Evolutionary conservation across 371 early-diverging fungal species (phyloP), one percentile per base, ranked within the genome.

Genomic region (Nosema muscidifuracis): DNA sequence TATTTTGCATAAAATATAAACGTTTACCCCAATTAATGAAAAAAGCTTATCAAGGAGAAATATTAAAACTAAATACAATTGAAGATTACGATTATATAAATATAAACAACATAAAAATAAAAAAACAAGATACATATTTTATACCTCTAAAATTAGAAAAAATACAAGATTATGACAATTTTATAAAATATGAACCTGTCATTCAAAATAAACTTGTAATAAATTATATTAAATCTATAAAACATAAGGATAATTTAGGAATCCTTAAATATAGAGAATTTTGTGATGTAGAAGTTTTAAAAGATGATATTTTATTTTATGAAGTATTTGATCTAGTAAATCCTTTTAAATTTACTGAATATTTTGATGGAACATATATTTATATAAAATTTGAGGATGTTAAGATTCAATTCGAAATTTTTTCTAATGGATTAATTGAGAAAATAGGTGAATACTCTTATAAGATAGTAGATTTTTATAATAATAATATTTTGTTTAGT

Each of bases 211-310:
- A 34, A 36, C 34, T 69, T 36, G 34, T 61, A 33, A 55, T 69
- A 36, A 61, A 69, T n/a, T 69, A 61, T 28, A 61, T 69, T 10
- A 50, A 69, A 50, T 2, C 26, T 1, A 33, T 60, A 30, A 9
- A 36, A 9, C 28, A 3, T 16, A 13, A 44, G 7, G 51, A 69
- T 43, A 16, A 43, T 26, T 16, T 22, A 22, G 70, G 70, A n/a
- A 34, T 69, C 1, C 43, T 69, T 1, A 43, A 34, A 34, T 69
- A 34, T 30, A 69, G 70, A 47, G 70, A 69, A 20, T 69, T 69
- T n/a, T n/a, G n/a, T 42, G 36, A 69, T 26, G 50, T 26, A 6
- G n/a, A 40, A n/a, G 18, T 51, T 43, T 31, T 20, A 7, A 51
- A 44, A 47, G 22, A 60, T 33, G 22, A 69, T 10, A 61, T 50